Percentiles rank a stretch among this genome's conserved stretches.
phyloP scores from a whole-genome alignment of 768 basidiomycete genomes.

The Russula emetica region DNA sequence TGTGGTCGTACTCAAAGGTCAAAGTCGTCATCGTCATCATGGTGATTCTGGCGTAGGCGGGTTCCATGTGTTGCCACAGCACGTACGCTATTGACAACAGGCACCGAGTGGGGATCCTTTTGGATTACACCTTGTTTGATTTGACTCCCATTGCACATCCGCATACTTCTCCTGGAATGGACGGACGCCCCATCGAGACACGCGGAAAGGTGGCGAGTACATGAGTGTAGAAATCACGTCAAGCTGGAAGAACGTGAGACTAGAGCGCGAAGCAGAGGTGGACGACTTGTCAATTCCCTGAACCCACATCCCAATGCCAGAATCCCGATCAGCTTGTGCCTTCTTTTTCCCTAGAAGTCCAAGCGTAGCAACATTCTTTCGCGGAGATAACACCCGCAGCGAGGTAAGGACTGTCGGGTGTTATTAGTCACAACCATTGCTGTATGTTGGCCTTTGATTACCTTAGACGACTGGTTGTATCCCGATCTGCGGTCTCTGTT shows the following conservation, averaged over 20 bases:
- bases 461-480: conserved; percentile 78
- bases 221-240: conserved; percentile 87
- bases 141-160: conserved; percentile 62
- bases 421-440: background rate
- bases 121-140: conserved; percentile 55
- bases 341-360: conserved; percentile 45
- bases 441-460: conserved; percentile 26
- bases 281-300: conserved; percentile 56
- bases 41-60: conserved; percentile 33
- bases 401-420: conserved; percentile 63
- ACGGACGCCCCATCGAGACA: conserved; percentile 84
- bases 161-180: conserved; percentile 82
- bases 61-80: conserved; percentile 38
- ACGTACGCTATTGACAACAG: conserved; percentile 33
- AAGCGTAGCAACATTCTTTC: conserved; percentile 62
- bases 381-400: conserved; percentile 78
- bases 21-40: conserved; percentile 52
- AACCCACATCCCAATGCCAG: conserved; percentile 78
- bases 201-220: conserved; percentile 75
- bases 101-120: conserved; percentile 39
- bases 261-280: background rate
- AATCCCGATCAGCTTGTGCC: conserved; percentile 51
- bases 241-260: conserved; percentile 39
- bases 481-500: conserved; percentile 68
- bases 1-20: conserved; percentile 38